These are phyloP conservation scores for Cercospora zeae-maydis DNA, from an alignment of 2,329 filamentous ascomycete genomes.

Conservation along the genomic window DNA sequence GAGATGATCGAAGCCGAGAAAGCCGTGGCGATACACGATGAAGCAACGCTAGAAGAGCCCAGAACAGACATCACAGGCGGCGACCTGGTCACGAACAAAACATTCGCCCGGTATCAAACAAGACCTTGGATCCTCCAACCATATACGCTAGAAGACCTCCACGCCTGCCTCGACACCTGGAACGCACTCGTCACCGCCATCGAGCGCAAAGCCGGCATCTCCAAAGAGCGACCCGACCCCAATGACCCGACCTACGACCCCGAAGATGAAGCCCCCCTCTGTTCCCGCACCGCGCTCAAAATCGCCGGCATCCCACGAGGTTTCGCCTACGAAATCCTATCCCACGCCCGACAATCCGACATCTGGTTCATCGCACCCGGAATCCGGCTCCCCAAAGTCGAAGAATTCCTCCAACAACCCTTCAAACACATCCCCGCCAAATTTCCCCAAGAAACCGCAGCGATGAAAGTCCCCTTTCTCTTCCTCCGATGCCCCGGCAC, in stretches of 20 bases:
- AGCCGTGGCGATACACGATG: constrained; percentile 33
- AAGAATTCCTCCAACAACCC: constrained; percentile 36
- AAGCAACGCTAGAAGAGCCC: constrained; percentile 21
- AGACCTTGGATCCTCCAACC: constrained; percentile 35
- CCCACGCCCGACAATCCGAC: constrained; percentile 30
- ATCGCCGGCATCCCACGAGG: constrained; percentile 32
- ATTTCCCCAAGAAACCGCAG: constrained; percentile 32
- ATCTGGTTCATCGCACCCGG: constrained; percentile 36
- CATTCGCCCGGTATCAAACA: constrained; percentile 25
- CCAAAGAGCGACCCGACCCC: constrained; percentile 7
- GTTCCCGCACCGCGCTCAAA: constrained; percentile 31
- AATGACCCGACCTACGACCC: constrained; percentile 26
- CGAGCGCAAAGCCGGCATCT: constrained; percentile 29
- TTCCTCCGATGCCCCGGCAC: constrained; percentile 34
- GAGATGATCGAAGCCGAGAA: constrained; percentile 38
- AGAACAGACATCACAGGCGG: constrained; percentile 12
- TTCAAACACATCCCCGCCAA: constrained; percentile 31
- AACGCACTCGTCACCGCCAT: constrained; percentile 30
- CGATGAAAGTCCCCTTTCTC: constrained; percentile 36
- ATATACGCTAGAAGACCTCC: constrained; percentile 33
- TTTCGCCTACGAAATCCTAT: constrained; percentile 35
- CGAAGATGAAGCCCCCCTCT: constrained; percentile 28
- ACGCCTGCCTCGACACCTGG: constrained; percentile 32
- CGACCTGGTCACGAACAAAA: constrained; percentile 22
- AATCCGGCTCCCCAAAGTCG: constrained; percentile 34